These are phyloP conservation scores for Chloromonas sp. DNA, from an alignment of 163 green algal genomes.

Conservation along the genomic window DNA sequence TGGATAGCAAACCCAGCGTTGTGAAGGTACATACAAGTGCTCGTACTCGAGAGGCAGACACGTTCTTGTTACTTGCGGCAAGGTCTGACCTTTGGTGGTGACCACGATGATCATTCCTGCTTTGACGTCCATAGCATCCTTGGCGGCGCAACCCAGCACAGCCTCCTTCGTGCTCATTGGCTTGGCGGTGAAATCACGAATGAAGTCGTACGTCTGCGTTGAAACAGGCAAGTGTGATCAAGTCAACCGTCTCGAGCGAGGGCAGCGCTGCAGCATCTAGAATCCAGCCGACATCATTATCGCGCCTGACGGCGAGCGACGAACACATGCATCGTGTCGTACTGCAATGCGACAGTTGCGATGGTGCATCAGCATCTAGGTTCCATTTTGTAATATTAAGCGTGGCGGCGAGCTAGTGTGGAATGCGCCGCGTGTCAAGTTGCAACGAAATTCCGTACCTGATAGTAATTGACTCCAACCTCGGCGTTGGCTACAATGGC, in stretches of 20 bases:
- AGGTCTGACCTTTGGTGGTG: slow-evolving; percentile 24
- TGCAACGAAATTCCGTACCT: slow-evolving; percentile 11
- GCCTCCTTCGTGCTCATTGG: slow-evolving; percentile 54
- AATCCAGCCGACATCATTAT: not conserved
- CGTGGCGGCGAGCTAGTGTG: not conserved
- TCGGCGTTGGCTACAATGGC: slow-evolving; percentile 53
- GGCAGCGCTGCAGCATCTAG: not conserved
- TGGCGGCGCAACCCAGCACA: slow-evolving; percentile 42
- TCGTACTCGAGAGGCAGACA: too few relatives aligned
- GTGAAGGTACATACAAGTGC: too few relatives aligned
- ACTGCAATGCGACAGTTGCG: not conserved
- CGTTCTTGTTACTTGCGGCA: too few relatives aligned
- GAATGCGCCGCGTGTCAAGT: too few relatives aligned
- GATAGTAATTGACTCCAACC: slow-evolving; percentile 56
- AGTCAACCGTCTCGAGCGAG: not conserved
- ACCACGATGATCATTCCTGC: slow-evolving; percentile 45
- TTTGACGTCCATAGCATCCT: slow-evolving; percentile 47
- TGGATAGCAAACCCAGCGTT: too few relatives aligned
- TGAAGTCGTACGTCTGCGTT: slow-evolving; percentile 46
- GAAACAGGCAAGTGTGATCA: too few relatives aligned
- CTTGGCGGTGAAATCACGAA: slow-evolving; percentile 47
- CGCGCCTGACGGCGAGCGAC: too few relatives aligned
- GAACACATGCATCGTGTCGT: not conserved
- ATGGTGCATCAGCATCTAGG: not conserved
- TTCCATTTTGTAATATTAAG: not conserved